These are phyloP conservation scores for Kuraishia piskuri DNA, from an alignment of 805 yeast species.

Conservation along the genomic window DNA sequence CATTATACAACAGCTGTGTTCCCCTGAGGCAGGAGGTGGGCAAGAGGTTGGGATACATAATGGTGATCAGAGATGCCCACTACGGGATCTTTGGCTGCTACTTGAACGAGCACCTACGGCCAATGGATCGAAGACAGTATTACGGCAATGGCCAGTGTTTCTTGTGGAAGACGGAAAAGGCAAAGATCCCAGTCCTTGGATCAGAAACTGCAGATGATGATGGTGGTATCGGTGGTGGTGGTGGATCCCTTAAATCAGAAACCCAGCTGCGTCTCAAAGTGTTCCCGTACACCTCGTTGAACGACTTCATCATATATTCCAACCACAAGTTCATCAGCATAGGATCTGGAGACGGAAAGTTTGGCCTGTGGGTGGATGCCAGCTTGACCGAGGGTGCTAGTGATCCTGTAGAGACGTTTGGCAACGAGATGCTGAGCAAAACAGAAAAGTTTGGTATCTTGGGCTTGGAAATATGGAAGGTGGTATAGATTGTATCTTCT, in stretches of 20 bases:
- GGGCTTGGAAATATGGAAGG: conserved; percentile 76
- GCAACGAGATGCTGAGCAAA: conserved; percentile 62
- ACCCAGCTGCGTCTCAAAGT: conserved; percentile 54
- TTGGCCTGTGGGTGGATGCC: conserved; percentile 84
- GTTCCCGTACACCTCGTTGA: conserved; percentile 79
- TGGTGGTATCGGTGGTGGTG: conserved; percentile 6
- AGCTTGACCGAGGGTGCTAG: conserved; percentile 71
- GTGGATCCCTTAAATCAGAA: conserved; percentile 8
- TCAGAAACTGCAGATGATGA: conserved; percentile 5
- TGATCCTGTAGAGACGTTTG: conserved; percentile 75
- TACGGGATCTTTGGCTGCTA: conserved; percentile 72
- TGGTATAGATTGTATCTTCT: not conserved
- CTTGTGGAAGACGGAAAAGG: conserved; percentile 67
- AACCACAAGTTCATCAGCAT: conserved; percentile 69
- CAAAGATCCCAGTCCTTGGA: conserved; percentile 22
- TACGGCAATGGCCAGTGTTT: conserved; percentile 96
- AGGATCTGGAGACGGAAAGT: conserved; percentile 91
- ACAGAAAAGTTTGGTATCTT: conserved; percentile 60
- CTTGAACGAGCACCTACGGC: conserved; percentile 62
- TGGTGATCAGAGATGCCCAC: conserved; percentile 59
- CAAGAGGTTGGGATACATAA: conserved; percentile 53
- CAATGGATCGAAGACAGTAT: conserved; percentile 64
- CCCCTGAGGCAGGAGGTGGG: conserved; percentile 27
- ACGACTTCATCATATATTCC: conserved; percentile 80
- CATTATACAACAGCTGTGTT: conserved; percentile 53